phyloP scores from a whole-genome alignment of 1,139 yeast genomes.

The Magnusiomyces tetraspermus region DNA sequence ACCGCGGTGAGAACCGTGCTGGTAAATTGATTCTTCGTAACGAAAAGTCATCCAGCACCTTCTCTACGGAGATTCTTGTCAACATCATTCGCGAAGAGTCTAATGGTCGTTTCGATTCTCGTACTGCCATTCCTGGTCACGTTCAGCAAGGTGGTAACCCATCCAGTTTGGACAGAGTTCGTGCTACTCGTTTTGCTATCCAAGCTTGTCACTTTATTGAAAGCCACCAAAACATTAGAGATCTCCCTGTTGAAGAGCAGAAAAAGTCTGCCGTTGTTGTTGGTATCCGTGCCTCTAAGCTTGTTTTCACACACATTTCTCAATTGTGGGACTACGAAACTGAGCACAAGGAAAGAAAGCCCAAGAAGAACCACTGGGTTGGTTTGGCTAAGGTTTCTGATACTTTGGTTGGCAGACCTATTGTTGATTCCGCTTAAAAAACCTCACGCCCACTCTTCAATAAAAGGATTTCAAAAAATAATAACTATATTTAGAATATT shows the following conservation, averaged over 20 bases:
- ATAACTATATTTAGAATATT: background rate
- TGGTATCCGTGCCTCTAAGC: slow-evolving; percentile 73
- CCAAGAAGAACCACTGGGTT: slow-evolving; percentile 80
- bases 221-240: slow-evolving; percentile 23
- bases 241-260: slow-evolving; percentile 28
- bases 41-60: slow-evolving; percentile 74
- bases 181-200: slow-evolving; percentile 85
- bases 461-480: background rate
- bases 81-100: slow-evolving; percentile 75
- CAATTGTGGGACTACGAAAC: slow-evolving; percentile 81
- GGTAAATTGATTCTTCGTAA: slow-evolving; percentile 84
- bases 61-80: slow-evolving; percentile 72
- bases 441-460: background rate
- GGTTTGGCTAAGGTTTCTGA: slow-evolving; percentile 68
- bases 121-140: slow-evolving; percentile 96
- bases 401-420: slow-evolving; percentile 66
- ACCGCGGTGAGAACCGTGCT: slow-evolving; percentile 72
- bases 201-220: slow-evolving; percentile 84
- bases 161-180: slow-evolving; percentile 86
- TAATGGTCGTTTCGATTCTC: slow-evolving; percentile 69
- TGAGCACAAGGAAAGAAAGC: slow-evolving; percentile 69
- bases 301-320: slow-evolving; percentile 64
- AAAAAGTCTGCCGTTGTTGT: slow-evolving; percentile 69
- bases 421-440: slow-evolving; percentile 12
- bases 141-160: slow-evolving; percentile 98